Base-by-base conservation (phyloP, 2,329 filamentous ascomycete species). In the Diaporthe sp. region DNA sequence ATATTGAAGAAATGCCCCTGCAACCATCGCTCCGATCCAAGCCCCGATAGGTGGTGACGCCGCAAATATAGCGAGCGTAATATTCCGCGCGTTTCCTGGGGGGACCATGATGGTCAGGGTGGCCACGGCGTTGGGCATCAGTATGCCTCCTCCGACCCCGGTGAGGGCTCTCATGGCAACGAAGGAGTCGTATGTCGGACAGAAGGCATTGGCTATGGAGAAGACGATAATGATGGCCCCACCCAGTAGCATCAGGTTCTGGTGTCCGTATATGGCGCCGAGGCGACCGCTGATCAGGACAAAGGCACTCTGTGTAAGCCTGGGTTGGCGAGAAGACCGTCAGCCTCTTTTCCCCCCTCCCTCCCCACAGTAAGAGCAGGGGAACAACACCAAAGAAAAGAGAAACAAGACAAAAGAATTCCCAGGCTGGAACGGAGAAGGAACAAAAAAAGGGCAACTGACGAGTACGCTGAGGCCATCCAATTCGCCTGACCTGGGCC, bases 51-150 rank as follows among this genome's bases (percentile, higher is more conserved):
- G 54, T 10, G 54, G 28, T 2, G 54, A 57, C 2, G 54, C 54
- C 22, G 54, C 54, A 19, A 57, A 57, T 57, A 57, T 57, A 19
- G 54, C n/a, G n/a, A n/a, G n/a, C n/a, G n/a, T n/a, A n/a, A n/a
- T n/a, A n/a, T n/a, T n/a, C n/a, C n/a, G n/a, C n/a, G n/a, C n/a
- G n/a, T n/a, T n/a, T n/a, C n/a, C n/a, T n/a, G n/a, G n/a, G n/a
- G n/a, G 54, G 17, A 33, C 54, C 54, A 57, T 57, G 17, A 57
- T 33, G 54, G 54, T 57, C 54, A 57, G 54, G 17, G 54, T 57
- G n/a, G 54, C 54, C 28, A 57, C 54, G 4, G 54, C 54, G 17
- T 57, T 57, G 54, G 54, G 54, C 54, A 57, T 35, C 28, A 57
- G 17, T 1, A 57, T 57, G 22, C 54, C 54, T 33, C 54, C 54